Base-by-base conservation (phyloP, 768 basidiomycete species). In the Lepiota subincarnata region DNA sequence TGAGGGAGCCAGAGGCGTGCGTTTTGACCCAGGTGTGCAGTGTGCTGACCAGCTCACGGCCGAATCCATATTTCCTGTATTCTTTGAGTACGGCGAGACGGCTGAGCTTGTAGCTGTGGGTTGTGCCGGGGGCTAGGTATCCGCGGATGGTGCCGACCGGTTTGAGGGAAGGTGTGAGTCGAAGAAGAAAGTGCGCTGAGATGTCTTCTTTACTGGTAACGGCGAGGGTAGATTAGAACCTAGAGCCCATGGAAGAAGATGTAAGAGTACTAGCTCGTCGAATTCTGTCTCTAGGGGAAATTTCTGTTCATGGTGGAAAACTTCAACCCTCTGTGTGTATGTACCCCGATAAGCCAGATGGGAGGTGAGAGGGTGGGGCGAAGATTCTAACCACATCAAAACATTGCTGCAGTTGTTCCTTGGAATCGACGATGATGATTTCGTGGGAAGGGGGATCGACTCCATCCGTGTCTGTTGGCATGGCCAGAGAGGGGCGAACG, bases 211-310 rank as follows among this genome's bases (percentile, higher is more conserved):
- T 69, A 36, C 87, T 92, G 65, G 37, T 19, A 39, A 57, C 54
- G 31, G 42, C 6, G 6, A 28, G n/a, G 10, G 5, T 28, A 37
- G 45, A 11, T 57, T 31, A 57, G 50, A 35, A 35, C 48, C 24
- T 28, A 58, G 18, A 43, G 47, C 43, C 13, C 48, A 36, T 48
- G 34, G 2, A 31, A 16, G 12, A 38, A 40, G 28, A 51, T 41
- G 50, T 50, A 37, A 49, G 34, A 48, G 50, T 48, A 69, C 71
- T 68, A 70, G 87, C 89, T 80, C 76, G 68, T 93, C 91, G 59
- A 86, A 73, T 68, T 94, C 91, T 6, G 73, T 75, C 46, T 90
- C 87, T 18, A 87, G 69, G 41, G 87, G 77, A 62, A 92, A 93
- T 37, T 73, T 73, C 68, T 90, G 86, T 66, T 88, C 84, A 60